Evolutionary conservation across 2,329 filamentous ascomycete genomes (phyloP), one percentile per base, ranked within the genome.

Genomic region (Ophiocordyceps camponoti-floridani): DNA sequence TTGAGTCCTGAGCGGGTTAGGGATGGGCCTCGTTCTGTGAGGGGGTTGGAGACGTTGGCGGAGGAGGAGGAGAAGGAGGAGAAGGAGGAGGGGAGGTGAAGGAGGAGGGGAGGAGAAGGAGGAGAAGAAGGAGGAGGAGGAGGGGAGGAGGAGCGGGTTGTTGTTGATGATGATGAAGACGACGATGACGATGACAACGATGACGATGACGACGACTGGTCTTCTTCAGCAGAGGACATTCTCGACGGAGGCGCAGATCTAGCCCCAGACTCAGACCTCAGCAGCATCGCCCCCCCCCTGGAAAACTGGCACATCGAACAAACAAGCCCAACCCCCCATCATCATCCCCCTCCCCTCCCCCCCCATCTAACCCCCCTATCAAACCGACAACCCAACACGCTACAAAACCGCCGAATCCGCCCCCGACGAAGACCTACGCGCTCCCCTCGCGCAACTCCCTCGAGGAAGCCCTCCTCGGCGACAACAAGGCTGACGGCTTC

Each of bases 1-100:
- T 37, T 80, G 16, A 76, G 73, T 47, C 75, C 76, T 0, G 68
- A 79, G 18, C 70, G 70, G 28, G 63, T 77, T 35, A 64, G 66
- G 37, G 66, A 73, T 42, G 68, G 56, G 6, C 58, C 62, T 26
- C 59, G 56, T 2, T 55, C 62, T 8, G 61, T 59, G 3, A 53
- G 62, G 40, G 59, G 60, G 16, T 57, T 73, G 3, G 61, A 66
- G 14, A 66, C 67, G 12, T 63, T 73, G 4, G 64, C 68, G 16
- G 65, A 72, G 41, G 72, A 73, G 44, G 58, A 64, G 4, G 60
- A 64, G 3, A 58, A 66, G 51, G 47, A 54, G 35, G 31, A 33
- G 31, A 14, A 33, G 10, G 31, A 6, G 10, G 31, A 33, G 10
- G 31, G 14, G 10, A n/a, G n/a, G n/a, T n/a, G n/a, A n/a, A n/a